phyloP scores from a whole-genome alignment of 2,329 filamentous ascomycete species.

The Cadophora malorum region DNA sequence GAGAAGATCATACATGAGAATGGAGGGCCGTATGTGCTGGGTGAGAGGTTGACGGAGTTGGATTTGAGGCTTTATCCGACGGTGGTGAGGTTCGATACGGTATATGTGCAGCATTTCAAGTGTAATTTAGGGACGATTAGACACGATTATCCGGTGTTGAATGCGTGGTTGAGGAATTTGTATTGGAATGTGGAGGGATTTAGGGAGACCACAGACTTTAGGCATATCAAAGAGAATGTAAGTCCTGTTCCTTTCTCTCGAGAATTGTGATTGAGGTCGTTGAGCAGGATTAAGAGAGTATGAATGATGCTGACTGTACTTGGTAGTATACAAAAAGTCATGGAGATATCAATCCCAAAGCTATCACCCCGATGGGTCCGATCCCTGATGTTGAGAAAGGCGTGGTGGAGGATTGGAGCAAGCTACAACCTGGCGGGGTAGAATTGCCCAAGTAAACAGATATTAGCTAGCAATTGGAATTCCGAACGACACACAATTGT shows the following conservation, averaged over 20 bases:
- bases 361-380: constrained; percentile 86
- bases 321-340: constrained; percentile 90
- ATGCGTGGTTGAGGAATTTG: constrained; percentile 68
- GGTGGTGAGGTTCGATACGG: constrained; percentile 68
- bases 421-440: constrained; percentile 34
- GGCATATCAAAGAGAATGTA: constrained; percentile 58
- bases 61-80: constrained; percentile 75
- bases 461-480: background rate
- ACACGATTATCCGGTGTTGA: constrained; percentile 62
- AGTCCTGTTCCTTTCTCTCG: constrained; percentile 4
- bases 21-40: constrained; percentile 67
- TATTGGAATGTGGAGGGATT: constrained; percentile 71
- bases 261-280: background rate
- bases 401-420: constrained; percentile 67
- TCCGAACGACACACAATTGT: too few relatives aligned
- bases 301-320: constrained; percentile 25
- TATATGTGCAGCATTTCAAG: constrained; percentile 70
- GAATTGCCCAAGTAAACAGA: constrained; percentile 28
- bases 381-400: constrained; percentile 79
- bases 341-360: constrained; percentile 66
- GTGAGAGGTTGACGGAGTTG: constrained; percentile 75
- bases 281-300: background rate
- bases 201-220: constrained; percentile 45
- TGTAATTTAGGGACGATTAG: constrained; percentile 58
- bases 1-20: constrained; percentile 67